Conservation (phyloP, 768 basidiomycete genomes). For the Naganishia vaughanmartiniae region DNA sequence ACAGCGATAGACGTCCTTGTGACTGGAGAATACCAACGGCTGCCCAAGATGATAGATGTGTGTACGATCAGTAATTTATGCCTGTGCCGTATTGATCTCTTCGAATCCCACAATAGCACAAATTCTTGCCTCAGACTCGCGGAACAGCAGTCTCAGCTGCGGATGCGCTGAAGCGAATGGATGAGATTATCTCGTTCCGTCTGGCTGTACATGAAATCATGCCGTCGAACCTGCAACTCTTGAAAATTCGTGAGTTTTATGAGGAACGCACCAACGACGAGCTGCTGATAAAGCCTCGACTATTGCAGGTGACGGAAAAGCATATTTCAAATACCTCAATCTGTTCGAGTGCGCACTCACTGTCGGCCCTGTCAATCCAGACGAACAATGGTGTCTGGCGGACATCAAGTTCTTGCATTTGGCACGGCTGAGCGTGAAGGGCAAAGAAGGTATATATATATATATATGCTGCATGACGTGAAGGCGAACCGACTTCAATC, state of each 20-base stretch:
- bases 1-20: conserved; percentile 16
- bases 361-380: conserved; percentile 14
- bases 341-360: conserved; percentile 28
- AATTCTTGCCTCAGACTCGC: conserved; percentile 9
- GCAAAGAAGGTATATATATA: conserved; percentile 15
- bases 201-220: conserved; percentile 17
- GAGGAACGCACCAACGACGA: not conserved
- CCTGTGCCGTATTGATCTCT: not conserved
- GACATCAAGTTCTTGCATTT: conserved; percentile 24
- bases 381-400: conserved; percentile 23
- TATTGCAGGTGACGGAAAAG: conserved; percentile 24
- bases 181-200: conserved; percentile 24
- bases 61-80: not conserved
- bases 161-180: conserved; percentile 11
- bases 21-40: conserved; percentile 14
- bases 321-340: conserved; percentile 14
- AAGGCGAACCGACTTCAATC: too few relatives aligned
- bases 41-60: conserved; percentile 19
- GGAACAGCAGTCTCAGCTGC: conserved; percentile 1
- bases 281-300: not conserved
- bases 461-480: too few relatives aligned
- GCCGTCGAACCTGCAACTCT: conserved; percentile 1
- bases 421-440: conserved; percentile 23
- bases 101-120: not conserved
- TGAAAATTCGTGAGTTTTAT: conserved; percentile 14